phyloP scores from a whole-genome alignment of 139 green algal species.

The Desmodesmus armatus region DNA sequence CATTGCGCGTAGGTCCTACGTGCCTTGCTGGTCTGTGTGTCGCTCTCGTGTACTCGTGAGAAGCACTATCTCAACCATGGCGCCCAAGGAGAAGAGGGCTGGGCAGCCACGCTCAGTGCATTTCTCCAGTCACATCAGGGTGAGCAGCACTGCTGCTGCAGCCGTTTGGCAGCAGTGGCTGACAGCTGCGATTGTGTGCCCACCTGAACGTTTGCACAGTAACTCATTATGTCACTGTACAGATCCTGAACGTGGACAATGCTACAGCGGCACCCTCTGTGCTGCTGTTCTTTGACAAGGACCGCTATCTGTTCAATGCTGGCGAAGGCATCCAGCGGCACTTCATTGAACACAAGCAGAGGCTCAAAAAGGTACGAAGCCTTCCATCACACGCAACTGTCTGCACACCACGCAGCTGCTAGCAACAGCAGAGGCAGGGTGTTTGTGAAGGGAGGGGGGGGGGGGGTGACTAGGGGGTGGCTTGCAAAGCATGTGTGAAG shows the following conservation, averaged over 20 bases:
- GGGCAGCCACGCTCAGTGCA: slow-evolving; percentile 38
- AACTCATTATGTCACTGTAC: neutral
- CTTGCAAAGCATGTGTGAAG: too few relatives aligned
- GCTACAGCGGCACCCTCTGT: slow-evolving; percentile 70
- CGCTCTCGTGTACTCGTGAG: too few relatives aligned
- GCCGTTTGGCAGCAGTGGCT: neutral
- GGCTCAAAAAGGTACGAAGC: slow-evolving; percentile 71
- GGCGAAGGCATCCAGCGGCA: slow-evolving; percentile 95
- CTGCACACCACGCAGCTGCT: neutral
- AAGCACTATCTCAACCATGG: slow-evolving; percentile 15
- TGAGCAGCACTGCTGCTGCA: neutral
- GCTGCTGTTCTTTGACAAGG: slow-evolving; percentile 93
- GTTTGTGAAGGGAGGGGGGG: too few relatives aligned
- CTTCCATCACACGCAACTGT: slow-evolving; percentile 38
- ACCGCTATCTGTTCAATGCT: slow-evolving; percentile 95
- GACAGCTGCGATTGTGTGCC: too few relatives aligned
- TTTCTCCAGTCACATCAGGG: slow-evolving; percentile 60
- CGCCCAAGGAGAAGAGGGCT: neutral
- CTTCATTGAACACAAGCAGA: slow-evolving; percentile 87
- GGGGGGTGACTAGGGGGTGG: too few relatives aligned
- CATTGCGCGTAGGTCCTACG: too few relatives aligned
- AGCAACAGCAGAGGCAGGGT: neutral
- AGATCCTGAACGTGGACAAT: slow-evolving; percentile 56
- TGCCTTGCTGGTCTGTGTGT: neutral
- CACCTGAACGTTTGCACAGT: neutral